These are phyloP conservation scores for Physaria fendleri DNA, from an alignment of 345 rosid species.

Conservation along the genomic window DNA sequence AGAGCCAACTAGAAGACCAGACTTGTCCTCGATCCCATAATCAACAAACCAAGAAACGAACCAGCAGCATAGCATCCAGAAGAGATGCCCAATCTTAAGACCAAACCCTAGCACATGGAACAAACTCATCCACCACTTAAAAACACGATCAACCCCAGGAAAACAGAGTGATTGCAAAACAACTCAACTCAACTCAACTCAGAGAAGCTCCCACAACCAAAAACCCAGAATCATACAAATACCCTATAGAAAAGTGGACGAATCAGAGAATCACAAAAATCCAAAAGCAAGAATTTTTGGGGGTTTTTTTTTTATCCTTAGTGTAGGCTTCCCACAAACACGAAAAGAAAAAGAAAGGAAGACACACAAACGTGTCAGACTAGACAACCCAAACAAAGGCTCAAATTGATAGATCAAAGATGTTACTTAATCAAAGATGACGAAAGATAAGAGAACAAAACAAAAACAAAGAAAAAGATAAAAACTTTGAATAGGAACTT, in stretches of 20 bases:
- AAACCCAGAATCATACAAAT: background rate
- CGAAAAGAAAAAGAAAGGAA: conserved; percentile 2
- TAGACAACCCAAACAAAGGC: conserved; percentile 2
- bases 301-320: conserved; percentile 21
- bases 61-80: conserved; percentile 89
- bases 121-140: conserved; percentile 60
- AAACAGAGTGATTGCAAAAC: background rate
- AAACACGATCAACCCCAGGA: conserved; percentile 24
- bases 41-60: conserved; percentile 52
- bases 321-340: conserved; percentile 25
- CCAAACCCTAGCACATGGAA: conserved; percentile 73
- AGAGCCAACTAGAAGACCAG: conserved; percentile 43
- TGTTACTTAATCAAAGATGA: conserved; percentile 18
- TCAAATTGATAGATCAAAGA: conserved; percentile 8
- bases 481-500: conserved; percentile 12
- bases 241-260: conserved; percentile 3
- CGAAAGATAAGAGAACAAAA: conserved; percentile 1
- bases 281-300: background rate
- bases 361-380: conserved; percentile 32
- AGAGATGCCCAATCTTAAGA: conserved; percentile 68
- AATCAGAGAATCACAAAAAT: conserved; percentile 1
- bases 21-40: conserved; percentile 48
- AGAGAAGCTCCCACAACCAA: background rate
- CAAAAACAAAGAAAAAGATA: background rate
- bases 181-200: background rate